phyloP scores from a whole-genome alignment of 1,284 basidiomycete genomes.

The Apiotrichum siamense region DNA sequence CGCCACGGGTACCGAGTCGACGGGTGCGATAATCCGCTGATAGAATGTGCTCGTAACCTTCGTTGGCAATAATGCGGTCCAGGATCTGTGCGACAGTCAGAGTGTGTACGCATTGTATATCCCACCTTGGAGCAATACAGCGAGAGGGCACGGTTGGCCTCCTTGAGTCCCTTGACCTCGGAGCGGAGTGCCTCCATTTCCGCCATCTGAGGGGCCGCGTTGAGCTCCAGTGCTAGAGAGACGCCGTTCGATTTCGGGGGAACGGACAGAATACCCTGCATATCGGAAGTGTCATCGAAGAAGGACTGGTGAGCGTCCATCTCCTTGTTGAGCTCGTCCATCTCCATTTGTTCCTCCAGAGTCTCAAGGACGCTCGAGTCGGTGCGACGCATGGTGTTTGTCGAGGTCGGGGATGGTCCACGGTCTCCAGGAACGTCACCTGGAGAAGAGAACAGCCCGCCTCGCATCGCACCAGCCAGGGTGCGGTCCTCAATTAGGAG shows the following conservation, averaged over 20 bases:
- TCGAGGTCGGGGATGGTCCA: neutral
- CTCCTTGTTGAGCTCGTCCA: constrained; percentile 35
- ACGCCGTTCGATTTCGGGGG: constrained; percentile 46
- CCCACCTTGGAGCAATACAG: constrained; percentile 78
- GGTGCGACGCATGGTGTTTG: constrained; percentile 1
- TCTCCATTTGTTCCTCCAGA: constrained; percentile 38
- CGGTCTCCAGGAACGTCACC: neutral
- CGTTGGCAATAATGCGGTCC: constrained; percentile 86
- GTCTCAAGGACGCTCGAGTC: constrained; percentile 18
- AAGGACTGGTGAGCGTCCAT: constrained; percentile 24
- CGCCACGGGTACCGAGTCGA: constrained; percentile 14
- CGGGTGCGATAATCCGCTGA: constrained; percentile 67
- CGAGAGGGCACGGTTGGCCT: constrained; percentile 88
- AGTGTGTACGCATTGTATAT: neutral
- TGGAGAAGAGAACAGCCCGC: constrained; percentile 17
- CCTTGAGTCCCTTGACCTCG: constrained; percentile 84
- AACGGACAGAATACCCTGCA: neutral
- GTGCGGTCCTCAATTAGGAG: constrained; percentile 82
- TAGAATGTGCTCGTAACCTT: constrained; percentile 88
- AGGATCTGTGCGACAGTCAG: constrained; percentile 56
- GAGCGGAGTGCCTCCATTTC: constrained; percentile 69
- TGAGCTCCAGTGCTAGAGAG: constrained; percentile 74
- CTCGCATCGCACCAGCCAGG: constrained; percentile 71
- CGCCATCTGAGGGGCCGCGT: constrained; percentile 53
- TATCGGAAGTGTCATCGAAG: constrained; percentile 32